Evolutionary conservation across 2,329 filamentous ascomycete species (phyloP), one percentile per base, ranked within the genome.

Genomic region (Diaporthe sp.): DNA sequence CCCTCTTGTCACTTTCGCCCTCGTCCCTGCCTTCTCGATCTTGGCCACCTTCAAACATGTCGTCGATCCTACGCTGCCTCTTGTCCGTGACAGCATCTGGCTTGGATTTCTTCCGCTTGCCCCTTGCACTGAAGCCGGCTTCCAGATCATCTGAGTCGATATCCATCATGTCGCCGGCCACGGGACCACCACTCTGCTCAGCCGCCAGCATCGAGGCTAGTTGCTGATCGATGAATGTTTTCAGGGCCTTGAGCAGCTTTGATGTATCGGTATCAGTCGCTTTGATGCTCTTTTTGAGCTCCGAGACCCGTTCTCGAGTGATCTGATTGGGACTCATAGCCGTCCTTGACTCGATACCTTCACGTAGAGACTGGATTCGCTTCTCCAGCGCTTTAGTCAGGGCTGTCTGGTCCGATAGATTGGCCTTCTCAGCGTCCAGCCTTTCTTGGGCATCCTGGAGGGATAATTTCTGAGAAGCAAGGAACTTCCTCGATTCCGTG

Each of bases 181-280:
- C 93, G 0, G 95, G 95, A 0, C 95, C 95, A 10, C 95, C 95
- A 1, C 96, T 88, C 80, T 95, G 94, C 84, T 97, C 95, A 0
- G 94, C 94, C 9, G 94, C 95, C 58, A 98, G 87, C 91, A 96
- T 94, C 4, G 90, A 85, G 1, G 94, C 93, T 1, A 98, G 88
- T 55, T 91, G 89, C 58, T 91, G 86, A 77, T 94, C 90, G 75
- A 96, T 92, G 80, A 97, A 97, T 22, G 85, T 86, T 77, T 93
- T 90, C 73, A 97, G 88, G 0, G 90, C 88, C 75, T 88, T 89
- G 73, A 94, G 89, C 22, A 97, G 85, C 57, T 85, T 87, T 2
- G 87, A 85, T 1, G 92, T 93, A 78, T 93, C 90, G 71, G 82
- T 85, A 74, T 93, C 90, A 79, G 95, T 93, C 55, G 84, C 82